Base-by-base conservation (phyloP, 1,284 basidiomycete genomes). In the Coniferiporia sulphurascens region DNA sequence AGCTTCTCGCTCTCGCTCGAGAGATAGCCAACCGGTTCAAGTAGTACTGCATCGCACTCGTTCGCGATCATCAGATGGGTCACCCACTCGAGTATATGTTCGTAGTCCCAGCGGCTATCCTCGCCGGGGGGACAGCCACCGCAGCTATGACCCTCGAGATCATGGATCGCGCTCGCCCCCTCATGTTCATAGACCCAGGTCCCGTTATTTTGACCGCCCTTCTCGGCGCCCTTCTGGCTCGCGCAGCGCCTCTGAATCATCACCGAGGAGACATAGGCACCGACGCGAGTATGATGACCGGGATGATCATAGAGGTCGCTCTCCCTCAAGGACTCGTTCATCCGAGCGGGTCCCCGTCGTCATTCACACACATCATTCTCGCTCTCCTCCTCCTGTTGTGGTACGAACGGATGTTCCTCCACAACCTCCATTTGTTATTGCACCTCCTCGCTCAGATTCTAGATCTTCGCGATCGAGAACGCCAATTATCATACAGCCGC, bases 301-400 rank as follows among this genome's bases (percentile, higher is more conserved):
- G 15, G 53, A 55, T 19, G 32, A 22, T 9, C 32, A 17, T 60
- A 15, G 51, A 56, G 5, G 13, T 48, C 58, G 12, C 55, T 21
- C n/a, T 4, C 44, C n/a, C 17, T 58, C 27, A 56, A 58, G 27
- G 58, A 65, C 34, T 60, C 65, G 49, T 35, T 22, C 51, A n/a
- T 34, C 56, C 8, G 46, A n/a, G n/a, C 6, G 36, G 9, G 38
- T 8, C 7, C 65, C 65, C 12, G 64, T 63, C 7, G 13, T 56
- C 15, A 56, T 56, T 50, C 55, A 36, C 6, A 38, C 55, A 21
- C 44, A 56, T 12, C 56, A 36, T 19, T 56, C 57, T 19, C 56
- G 55, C 38, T 62, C 61, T 38, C 55, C 45, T 38, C 41, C 12
- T 19, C 48, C 56, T 44, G n/a, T 57, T 35, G 45, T 57, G 32